phyloP scores from a whole-genome alignment of 768 basidiomycete genomes.

The Dioszegia hungarica region DNA sequence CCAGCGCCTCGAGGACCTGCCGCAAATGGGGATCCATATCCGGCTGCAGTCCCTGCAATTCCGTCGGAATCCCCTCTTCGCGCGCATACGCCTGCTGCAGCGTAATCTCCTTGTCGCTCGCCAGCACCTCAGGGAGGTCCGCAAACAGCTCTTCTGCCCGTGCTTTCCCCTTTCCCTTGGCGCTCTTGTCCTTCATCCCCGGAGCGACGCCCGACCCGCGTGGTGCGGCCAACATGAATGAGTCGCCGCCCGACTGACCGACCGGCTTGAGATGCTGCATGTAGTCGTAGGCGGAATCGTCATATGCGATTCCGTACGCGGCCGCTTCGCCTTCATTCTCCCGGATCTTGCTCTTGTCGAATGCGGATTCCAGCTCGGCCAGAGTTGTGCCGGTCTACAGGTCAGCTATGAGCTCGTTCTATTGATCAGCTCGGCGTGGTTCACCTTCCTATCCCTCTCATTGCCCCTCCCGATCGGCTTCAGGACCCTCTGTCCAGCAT shows the following conservation, averaged over 20 bases:
- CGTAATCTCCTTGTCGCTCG: slow-evolving; percentile 67
- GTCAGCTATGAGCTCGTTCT: not conserved
- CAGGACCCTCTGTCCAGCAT: slow-evolving; percentile 81
- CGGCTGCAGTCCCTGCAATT: slow-evolving; percentile 82
- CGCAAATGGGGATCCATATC: slow-evolving; percentile 95
- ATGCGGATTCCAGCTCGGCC: slow-evolving; percentile 64
- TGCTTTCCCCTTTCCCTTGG: slow-evolving; percentile 49
- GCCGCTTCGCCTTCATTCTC: slow-evolving; percentile 78
- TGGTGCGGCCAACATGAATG: slow-evolving; percentile 33
- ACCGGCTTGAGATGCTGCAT: slow-evolving; percentile 88
- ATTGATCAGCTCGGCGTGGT: not conserved
- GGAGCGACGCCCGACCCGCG: slow-evolving; percentile 30
- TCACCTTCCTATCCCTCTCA: slow-evolving; percentile 56
- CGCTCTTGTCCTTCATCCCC: slow-evolving; percentile 47
- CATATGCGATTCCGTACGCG: slow-evolving; percentile 84
- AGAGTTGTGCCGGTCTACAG: slow-evolving; percentile 62
- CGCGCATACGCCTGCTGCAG: slow-evolving; percentile 50
- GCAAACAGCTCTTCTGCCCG: slow-evolving; percentile 51
- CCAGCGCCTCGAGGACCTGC: slow-evolving; percentile 86
- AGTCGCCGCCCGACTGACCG: slow-evolving; percentile 63
- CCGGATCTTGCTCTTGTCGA: slow-evolving; percentile 53
- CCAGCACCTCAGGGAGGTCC: slow-evolving; percentile 34
- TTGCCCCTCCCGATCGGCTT: slow-evolving; percentile 74
- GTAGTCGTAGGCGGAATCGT: slow-evolving; percentile 96
- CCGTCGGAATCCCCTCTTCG: slow-evolving; percentile 71